phyloP scores from a whole-genome alignment of 1,284 basidiomycete genomes.

The Leucoagaricus sp. region DNA sequence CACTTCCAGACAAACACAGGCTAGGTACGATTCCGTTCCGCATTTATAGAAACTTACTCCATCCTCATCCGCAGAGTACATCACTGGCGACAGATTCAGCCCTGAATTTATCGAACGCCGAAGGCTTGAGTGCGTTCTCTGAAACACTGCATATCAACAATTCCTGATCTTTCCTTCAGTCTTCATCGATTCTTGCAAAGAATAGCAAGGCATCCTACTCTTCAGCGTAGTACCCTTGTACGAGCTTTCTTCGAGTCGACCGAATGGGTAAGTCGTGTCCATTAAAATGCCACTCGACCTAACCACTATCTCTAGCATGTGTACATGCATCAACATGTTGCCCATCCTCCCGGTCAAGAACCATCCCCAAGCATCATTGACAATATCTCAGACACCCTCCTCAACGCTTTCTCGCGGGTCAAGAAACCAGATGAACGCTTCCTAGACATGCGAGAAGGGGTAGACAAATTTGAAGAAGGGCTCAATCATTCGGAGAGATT shows the following conservation, averaged over 20 bases:
- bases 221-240: constrained; percentile 90
- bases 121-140: constrained; percentile 74
- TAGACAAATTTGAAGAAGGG: constrained; percentile 96
- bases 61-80: constrained; percentile 69
- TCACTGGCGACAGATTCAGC: constrained; percentile 97
- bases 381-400: constrained; percentile 91
- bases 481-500: constrained; percentile 80
- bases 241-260: constrained; percentile 94
- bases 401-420: constrained; percentile 94
- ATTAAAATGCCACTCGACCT: background rate
- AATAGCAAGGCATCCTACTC: constrained; percentile 87
- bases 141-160: background rate
- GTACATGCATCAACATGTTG: constrained; percentile 92
- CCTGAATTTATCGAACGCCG: constrained; percentile 95
- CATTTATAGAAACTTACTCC: constrained; percentile 12
- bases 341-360: constrained; percentile 84
- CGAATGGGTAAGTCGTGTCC: constrained; percentile 82
- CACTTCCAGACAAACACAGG: constrained; percentile 95
- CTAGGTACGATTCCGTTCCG: constrained; percentile 60
- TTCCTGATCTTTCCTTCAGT: constrained; percentile 42
- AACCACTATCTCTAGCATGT: constrained; percentile 62
- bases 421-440: constrained; percentile 97
- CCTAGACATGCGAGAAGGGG: constrained; percentile 84
- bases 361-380: constrained; percentile 84
- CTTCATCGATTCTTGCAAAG: constrained; percentile 93